A percentile compares a stretch with the other conserved stretches of the same genome.
Conservation (phyloP, 2,329 filamentous ascomycete species). For the Aspergillus aculeatus region DNA sequence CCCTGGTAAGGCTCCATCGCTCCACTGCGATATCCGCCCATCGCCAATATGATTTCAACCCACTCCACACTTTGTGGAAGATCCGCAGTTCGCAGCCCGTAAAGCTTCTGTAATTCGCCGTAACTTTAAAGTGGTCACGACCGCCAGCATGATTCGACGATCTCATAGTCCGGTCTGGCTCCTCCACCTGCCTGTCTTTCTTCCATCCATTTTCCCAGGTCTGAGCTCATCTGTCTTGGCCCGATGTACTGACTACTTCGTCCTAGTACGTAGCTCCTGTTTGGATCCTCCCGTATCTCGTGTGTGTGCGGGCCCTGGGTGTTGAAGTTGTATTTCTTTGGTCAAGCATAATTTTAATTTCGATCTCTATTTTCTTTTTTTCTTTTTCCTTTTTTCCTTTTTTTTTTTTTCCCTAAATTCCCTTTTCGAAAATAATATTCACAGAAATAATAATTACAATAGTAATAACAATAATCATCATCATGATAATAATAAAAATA, state of each 20-base stretch:
- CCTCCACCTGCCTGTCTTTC: slow-evolving; percentile 16
- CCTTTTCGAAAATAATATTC: neutral
- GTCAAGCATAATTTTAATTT: slow-evolving; percentile 15
- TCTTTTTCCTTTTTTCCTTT: slow-evolving; percentile 8
- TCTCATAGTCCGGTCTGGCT: slow-evolving; percentile 18
- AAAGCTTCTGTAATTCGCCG: slow-evolving; percentile 32
- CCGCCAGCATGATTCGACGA: slow-evolving; percentile 22
- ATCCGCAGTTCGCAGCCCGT: slow-evolving; percentile 32
- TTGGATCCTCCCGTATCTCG: slow-evolving; percentile 21
- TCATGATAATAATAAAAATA: slow-evolving; percentile 2
- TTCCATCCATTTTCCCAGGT: slow-evolving; percentile 14
- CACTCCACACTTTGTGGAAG: slow-evolving; percentile 29
- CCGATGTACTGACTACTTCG: slow-evolving; percentile 9
- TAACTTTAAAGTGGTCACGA: slow-evolving; percentile 27
- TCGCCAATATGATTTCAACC: slow-evolving; percentile 27
- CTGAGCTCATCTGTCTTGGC: slow-evolving; percentile 22
- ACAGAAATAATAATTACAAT: neutral
- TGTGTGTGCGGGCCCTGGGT: slow-evolving; percentile 23
- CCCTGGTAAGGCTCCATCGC: slow-evolving; percentile 26
- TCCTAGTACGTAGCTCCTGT: slow-evolving; percentile 15
- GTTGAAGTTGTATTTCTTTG: slow-evolving; percentile 12
- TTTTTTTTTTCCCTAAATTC: slow-evolving; percentile 10
- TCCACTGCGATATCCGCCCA: slow-evolving; percentile 26
- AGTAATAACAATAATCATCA: neutral
- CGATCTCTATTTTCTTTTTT: slow-evolving; percentile 14